A percentile compares a stretch with the other conserved stretches of the same genome.
Conservation (phyloP, 805 yeast genomes). For the Yamadazyma endophytica region DNA sequence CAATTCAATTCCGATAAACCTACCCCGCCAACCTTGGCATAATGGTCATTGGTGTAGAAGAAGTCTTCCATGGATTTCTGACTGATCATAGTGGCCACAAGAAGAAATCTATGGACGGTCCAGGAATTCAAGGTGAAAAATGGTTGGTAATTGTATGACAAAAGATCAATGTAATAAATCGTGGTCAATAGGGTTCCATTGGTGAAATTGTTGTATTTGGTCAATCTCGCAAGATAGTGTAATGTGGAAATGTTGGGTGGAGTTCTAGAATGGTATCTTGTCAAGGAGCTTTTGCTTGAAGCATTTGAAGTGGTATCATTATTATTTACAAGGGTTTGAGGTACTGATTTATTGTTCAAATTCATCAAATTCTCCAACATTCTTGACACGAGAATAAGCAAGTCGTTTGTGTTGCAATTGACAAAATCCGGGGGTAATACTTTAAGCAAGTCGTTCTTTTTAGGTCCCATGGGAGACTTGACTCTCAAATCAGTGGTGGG, state of each 20-base stretch:
- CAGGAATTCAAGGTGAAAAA: constrained; percentile 81
- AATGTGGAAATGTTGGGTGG: constrained; percentile 85
- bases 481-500: constrained; percentile 2
- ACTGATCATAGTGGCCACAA: constrained; percentile 88
- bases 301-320: constrained; percentile 3
- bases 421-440: constrained; percentile 38
- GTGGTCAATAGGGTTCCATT: constrained; percentile 77
- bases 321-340: constrained; percentile 10
- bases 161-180: constrained; percentile 85
- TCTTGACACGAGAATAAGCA: constrained; percentile 68
- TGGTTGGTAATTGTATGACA: constrained; percentile 69
- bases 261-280: constrained; percentile 89
- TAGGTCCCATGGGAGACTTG: constrained; percentile 1
- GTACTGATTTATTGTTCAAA: constrained; percentile 62
- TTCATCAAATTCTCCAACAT: constrained; percentile 74
- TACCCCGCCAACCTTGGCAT: constrained; percentile 95
- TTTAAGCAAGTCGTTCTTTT: constrained; percentile 1
- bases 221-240: constrained; percentile 70
- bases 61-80: constrained; percentile 91
- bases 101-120: constrained; percentile 87
- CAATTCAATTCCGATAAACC: constrained; percentile 78
- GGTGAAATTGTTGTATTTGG: constrained; percentile 81
- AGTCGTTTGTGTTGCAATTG: constrained; percentile 64
- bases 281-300: constrained; percentile 39
- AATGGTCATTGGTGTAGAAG: constrained; percentile 89